Conservation (phyloP, 176 grass and related monocot genomes). For the Bonia amplexicaulis region DNA sequence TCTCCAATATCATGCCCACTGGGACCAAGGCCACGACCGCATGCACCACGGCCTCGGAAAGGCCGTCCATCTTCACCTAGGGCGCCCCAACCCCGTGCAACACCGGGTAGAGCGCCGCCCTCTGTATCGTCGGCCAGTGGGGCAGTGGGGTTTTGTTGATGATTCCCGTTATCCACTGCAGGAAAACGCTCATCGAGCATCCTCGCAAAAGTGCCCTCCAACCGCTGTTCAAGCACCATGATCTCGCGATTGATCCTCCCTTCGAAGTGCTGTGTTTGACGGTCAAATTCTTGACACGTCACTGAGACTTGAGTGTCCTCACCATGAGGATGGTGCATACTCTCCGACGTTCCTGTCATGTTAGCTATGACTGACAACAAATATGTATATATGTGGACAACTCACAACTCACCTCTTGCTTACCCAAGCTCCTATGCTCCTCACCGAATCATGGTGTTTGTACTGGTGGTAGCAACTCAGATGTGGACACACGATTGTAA, state of each 20-base stretch:
- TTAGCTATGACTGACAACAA: too few relatives aligned
- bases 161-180: not conserved
- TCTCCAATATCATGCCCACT: too few relatives aligned
- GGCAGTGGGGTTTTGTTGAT: not conserved
- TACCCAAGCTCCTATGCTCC: too few relatives aligned
- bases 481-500: too few relatives aligned
- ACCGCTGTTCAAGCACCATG: not conserved
- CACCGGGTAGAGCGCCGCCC: not conserved
- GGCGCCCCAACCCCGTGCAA: not conserved
- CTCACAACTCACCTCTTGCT: too few relatives aligned
- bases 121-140: not conserved
- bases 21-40: not conserved
- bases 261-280: not conserved
- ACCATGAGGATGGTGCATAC: too few relatives aligned
- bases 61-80: not conserved
- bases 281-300: not conserved
- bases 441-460: too few relatives aligned
- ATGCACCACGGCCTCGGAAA: not conserved
- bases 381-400: too few relatives aligned
- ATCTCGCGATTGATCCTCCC: not conserved
- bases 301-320: not conserved
- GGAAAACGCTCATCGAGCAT: not conserved
- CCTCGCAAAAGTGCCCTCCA: not conserved
- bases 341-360: too few relatives aligned
- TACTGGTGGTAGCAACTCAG: too few relatives aligned